Evolutionary conservation across 176 grass and related monocot species (phyloP), one percentile per base, ranked within the genome.

Genomic region (Cenchrus fungigraminus): DNA sequence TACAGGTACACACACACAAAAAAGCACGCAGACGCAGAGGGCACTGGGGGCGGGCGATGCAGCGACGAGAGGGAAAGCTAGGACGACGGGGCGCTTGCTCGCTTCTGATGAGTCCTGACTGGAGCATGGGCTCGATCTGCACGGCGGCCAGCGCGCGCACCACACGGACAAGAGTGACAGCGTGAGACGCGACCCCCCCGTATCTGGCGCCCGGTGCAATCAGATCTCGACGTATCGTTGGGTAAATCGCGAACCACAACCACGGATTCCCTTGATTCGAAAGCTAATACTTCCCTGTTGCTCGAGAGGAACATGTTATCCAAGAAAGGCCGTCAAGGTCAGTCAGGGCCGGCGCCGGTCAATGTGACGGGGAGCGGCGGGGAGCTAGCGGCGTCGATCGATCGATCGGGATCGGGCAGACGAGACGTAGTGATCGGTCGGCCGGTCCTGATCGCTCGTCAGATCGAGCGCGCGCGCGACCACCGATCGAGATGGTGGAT

Each of bases 191-290:
- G 10, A 20, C 70, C 45, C 70, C 45, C 43, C 71, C 20, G 66
- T 54, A 63, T 78, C 86, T 63, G 12, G 56, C 12, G 44, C 53
- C 66, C 8, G 15, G 49, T 40, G 17, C 16, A 47, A 55, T 63
- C 80, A 34, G 56, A 72, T 8, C 28, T 78, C 47, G 74, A 83
- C 86, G 17, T 47, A 40, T 40, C 37, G 37, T 40, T 32, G 31
- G 31, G 31, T 32, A 32, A 32, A 32, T 32, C 31, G 31, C 31
- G 31, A 32, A 32, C 31, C 31, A 32, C 31, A 32, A 32, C 31
- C 31, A 32, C 31, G 31, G 31, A 32, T 32, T 32, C 31, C 31
- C 31, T 32, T 32, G 31, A 32, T 32, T 40, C 37, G 3, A 40
- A 40, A 40, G 37, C 14, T 15, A 5, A 14, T 17, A 9, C 8